Evolutionary conservation across 2,329 filamentous ascomycete species (phyloP), one percentile per base, ranked within the genome.

Genomic region (Alternaria triticimaculans): DNA sequence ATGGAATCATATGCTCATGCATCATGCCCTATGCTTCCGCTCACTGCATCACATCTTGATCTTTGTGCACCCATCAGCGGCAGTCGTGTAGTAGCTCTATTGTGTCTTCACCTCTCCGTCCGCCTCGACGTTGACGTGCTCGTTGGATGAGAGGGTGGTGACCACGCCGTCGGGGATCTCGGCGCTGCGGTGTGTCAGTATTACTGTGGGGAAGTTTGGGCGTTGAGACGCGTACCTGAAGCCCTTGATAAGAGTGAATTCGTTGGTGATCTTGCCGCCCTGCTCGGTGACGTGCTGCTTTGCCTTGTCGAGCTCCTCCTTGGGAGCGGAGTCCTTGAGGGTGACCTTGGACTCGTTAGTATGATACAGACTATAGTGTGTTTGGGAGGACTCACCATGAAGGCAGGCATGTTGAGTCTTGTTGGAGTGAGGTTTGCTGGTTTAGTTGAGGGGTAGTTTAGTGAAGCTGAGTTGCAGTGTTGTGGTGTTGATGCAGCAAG

Each of bases 211-310:
- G 30, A 55, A 51, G 23, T 30, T 12, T 23, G 6, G 28, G 37
- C 8, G 23, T 6, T 5, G 14, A 33, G 46, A 11, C 48, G 85
- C 92, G 72, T 89, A 97, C 95, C 92, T 90, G 84, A 97, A 97
- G 62, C 91, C 94, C 84, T 95, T 96, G 87, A 97, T 94, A 73
- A 97, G 82, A 65, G 83, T 90, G 85, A 93, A 97, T 80, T 96
- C 92, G 73, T 96, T 89, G 59, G 84, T 88, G 83, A 98, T 96
- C 81, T 88, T 89, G 78, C 94, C 95, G 77, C 95, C 95, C 78
- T 95, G 88, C 45, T 90, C 87, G 64, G 80, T 83, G 72, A 90
- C 92, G 63, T 90, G 83, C 79, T 94, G 83, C 89, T 97, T 97
- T 65, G 92, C 91, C 56, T 92, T 94, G 54, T 89, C 83, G 69